These are phyloP conservation scores for Flaveria ramosissima DNA, from an alignment of 129 eudicot genomes.

Conservation along the genomic window DNA sequence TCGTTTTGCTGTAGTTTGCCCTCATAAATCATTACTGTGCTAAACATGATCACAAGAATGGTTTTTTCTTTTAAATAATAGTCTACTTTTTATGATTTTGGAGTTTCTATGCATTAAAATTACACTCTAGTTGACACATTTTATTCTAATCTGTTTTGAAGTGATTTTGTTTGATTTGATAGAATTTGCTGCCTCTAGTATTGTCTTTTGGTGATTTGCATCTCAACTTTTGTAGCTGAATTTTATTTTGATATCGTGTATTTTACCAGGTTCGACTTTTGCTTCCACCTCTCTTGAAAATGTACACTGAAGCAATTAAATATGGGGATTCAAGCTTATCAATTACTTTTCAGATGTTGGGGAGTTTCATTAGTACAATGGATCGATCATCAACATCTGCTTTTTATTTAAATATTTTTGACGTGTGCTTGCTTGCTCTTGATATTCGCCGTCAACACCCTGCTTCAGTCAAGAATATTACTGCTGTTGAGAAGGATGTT, in stretches of 20 bases:
- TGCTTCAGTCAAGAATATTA: constrained; percentile 50
- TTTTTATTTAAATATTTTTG: constrained; percentile 66
- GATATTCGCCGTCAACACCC: constrained; percentile 74
- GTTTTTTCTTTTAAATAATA: not conserved
- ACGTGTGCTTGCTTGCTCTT: constrained; percentile 72
- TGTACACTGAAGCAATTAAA: constrained; percentile 61
- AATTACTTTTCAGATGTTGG: constrained; percentile 73
- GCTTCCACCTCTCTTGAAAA: constrained; percentile 62
- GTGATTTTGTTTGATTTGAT: not conserved
- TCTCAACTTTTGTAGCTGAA: not conserved
- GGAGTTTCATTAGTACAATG: constrained; percentile 61
- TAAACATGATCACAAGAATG: not conserved
- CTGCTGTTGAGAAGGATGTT: constrained; percentile 71
- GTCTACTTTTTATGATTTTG: not conserved
- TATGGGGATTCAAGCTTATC: constrained; percentile 67
- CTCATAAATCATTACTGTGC: not conserved
- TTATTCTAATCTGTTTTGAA: not conserved
- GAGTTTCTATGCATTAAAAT: not conserved
- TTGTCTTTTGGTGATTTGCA: not conserved
- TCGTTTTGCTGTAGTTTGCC: not conserved
- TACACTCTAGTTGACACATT: not conserved
- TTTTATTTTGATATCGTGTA: not conserved
- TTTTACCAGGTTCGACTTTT: constrained; percentile 65
- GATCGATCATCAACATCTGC: constrained; percentile 63
- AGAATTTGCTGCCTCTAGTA: not conserved